phyloP scores from a whole-genome alignment of 192 early-diverging fungal species.

The Umbelopsis sp. region DNA sequence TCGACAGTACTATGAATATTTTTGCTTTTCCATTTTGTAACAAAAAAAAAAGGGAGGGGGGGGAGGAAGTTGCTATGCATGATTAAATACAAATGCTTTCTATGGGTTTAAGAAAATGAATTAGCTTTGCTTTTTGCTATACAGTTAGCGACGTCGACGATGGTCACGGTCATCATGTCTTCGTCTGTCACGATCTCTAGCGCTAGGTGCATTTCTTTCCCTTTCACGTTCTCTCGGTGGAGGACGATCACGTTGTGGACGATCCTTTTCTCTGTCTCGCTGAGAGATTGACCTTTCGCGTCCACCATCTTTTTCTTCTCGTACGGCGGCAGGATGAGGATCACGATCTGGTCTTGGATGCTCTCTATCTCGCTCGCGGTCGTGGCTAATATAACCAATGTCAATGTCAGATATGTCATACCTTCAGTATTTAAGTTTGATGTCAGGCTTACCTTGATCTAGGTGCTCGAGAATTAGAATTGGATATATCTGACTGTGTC shows the following conservation, averaged over 20 bases:
- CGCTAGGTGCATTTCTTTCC: not conserved
- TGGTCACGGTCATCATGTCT: conserved; percentile 4
- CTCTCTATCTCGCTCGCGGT: conserved; percentile 4
- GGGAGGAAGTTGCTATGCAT: not conserved
- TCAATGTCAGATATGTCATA: not conserved
- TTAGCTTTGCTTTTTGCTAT: not conserved
- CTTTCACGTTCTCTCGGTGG: not conserved
- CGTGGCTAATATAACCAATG: not conserved
- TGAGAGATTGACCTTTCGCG: not conserved
- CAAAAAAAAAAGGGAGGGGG: not conserved
- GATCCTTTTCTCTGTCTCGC: not conserved
- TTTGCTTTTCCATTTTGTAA: too few relatives aligned
- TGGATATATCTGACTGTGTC: not conserved
- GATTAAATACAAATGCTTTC: not conserved
- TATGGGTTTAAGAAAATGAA: not conserved
- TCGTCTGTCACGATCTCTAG: conserved; percentile 2
- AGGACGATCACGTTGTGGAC: not conserved
- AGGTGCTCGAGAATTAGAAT: not conserved
- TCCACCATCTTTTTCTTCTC: not conserved
- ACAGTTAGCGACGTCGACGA: not conserved
- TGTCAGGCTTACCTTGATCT: not conserved
- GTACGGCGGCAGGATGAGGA: not conserved
- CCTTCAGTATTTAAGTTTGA: not conserved
- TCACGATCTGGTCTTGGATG: conserved; percentile 18
- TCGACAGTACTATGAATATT: too few relatives aligned